Conservation (phyloP, 108 stramenopile species). For the Conticribra weissflogii region DNA sequence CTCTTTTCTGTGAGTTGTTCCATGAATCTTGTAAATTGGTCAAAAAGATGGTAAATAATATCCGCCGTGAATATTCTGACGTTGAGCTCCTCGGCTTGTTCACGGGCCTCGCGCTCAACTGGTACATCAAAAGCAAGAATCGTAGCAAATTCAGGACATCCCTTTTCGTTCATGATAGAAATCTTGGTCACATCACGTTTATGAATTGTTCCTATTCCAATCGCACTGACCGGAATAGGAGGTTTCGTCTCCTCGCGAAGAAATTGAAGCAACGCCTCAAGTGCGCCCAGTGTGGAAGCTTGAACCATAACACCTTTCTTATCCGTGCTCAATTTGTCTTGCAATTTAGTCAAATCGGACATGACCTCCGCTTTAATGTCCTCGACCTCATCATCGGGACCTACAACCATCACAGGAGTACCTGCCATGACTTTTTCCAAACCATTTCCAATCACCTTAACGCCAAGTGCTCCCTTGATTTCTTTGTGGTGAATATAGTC, state of each 20-base stretch:
- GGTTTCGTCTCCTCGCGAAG: conserved; percentile 96
- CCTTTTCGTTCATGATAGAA: conserved; percentile 98
- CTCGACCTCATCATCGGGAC: conserved; percentile 96
- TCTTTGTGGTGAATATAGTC: conserved; percentile 98
- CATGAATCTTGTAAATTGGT: conserved; percentile 95
- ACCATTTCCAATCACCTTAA: conserved; percentile 95
- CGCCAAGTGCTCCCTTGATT: conserved; percentile 96
- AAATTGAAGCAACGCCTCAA: conserved; percentile 98
- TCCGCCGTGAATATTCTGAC: conserved; percentile 99
- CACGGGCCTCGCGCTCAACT: conserved; percentile 91
- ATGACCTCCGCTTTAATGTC: conserved; percentile 98
- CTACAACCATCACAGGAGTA: conserved; percentile 95
- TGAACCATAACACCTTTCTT: conserved; percentile 97
- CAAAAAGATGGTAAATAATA: conserved; percentile 99
- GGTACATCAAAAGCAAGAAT: conserved; percentile 98
- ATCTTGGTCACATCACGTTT: conserved; percentile 98
- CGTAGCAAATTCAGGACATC: conserved; percentile 92
- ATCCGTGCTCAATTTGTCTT: conserved; percentile 91
- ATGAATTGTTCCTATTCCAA: conserved; percentile 97
- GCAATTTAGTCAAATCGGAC: conserved; percentile 88
- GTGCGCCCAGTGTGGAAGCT: conserved; percentile 97
- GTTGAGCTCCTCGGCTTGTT: conserved; percentile 89
- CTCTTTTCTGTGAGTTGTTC: conserved; percentile 77
- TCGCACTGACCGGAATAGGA: conserved; percentile 96
- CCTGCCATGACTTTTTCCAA: conserved; percentile 99